Conservation (phyloP, 441 rosid genomes). For the Daphne laureola region DNA sequence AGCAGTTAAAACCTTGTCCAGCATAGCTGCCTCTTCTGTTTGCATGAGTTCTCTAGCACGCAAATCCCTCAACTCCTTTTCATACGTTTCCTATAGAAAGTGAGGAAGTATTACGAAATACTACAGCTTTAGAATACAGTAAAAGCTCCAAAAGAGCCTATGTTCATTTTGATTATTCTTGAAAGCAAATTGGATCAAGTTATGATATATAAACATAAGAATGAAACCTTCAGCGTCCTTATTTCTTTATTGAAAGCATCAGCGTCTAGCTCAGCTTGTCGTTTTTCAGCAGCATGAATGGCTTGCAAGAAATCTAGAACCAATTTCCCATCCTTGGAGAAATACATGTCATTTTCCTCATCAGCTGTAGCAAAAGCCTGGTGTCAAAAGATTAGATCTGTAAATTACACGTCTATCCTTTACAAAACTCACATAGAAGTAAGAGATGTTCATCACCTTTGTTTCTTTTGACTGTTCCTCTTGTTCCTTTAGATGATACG, state of each 20-base stretch:
- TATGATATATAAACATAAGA: slow-evolving; percentile 1
- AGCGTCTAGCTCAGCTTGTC: slow-evolving; percentile 87
- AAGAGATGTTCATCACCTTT: slow-evolving; percentile 31
- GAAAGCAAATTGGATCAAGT: neutral
- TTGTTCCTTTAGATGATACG: slow-evolving; percentile 59
- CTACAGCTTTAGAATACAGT: too few relatives aligned
- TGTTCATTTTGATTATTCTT: too few relatives aligned
- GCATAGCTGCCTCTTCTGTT: slow-evolving; percentile 87
- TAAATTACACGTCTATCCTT: slow-evolving; percentile 9
- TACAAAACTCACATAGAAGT: slow-evolving; percentile 10
- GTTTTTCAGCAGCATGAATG: slow-evolving; percentile 81
- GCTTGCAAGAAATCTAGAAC: slow-evolving; percentile 79
- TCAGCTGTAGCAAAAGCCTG: slow-evolving; percentile 44
- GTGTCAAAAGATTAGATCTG: slow-evolving; percentile 20
- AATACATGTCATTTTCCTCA: slow-evolving; percentile 46
- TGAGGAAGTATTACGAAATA: slow-evolving; percentile 3
- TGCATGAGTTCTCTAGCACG: slow-evolving; percentile 93
- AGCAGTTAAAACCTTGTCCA: slow-evolving; percentile 68
- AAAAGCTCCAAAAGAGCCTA: too few relatives aligned
- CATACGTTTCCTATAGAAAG: slow-evolving; percentile 66
- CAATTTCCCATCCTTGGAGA: slow-evolving; percentile 65
- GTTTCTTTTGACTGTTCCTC: slow-evolving; percentile 27
- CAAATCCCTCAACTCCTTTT: slow-evolving; percentile 81
- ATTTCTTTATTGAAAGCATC: slow-evolving; percentile 61
- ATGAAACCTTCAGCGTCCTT: slow-evolving; percentile 62